Conservation (phyloP, 805 yeast genomes). For the Nakazawaea ambrosiae region DNA sequence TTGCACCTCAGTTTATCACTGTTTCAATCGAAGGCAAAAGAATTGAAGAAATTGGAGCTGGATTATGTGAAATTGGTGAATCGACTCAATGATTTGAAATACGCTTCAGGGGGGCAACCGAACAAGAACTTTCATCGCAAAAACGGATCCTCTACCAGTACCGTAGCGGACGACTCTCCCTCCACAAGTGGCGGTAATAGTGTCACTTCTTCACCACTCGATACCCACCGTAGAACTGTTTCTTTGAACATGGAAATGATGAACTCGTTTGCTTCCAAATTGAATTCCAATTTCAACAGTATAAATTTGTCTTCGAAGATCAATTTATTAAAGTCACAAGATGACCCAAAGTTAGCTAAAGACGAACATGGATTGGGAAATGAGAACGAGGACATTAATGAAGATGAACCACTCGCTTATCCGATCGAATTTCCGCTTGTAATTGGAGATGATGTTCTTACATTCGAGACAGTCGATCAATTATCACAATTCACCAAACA, state of each 20-base stretch:
- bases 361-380: no score
- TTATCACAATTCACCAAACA: neutral
- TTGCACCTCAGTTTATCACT: neutral
- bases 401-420: neutral
- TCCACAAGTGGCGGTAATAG: no score
- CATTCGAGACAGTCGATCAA: neutral
- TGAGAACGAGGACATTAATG: neutral
- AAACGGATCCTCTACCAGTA: no score
- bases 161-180: neutral
- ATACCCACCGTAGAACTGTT: no score
- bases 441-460: slow-evolving; percentile 2
- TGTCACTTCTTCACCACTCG: neutral
- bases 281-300: no score
- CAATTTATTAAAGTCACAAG: no score
- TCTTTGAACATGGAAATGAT: no score
- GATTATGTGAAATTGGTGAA: neutral
- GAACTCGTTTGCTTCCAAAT: neutral
- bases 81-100: neutral
- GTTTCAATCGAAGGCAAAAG: neutral
- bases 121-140: no score
- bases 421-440: slow-evolving; percentile 5
- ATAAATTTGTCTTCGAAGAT: no score
- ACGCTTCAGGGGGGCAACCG: slow-evolving; percentile 22
- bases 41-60: neutral
- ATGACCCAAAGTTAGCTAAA: neutral